Base-by-base conservation (phyloP, 2,329 filamentous ascomycete species). In the Amauroascus verrucosus region DNA sequence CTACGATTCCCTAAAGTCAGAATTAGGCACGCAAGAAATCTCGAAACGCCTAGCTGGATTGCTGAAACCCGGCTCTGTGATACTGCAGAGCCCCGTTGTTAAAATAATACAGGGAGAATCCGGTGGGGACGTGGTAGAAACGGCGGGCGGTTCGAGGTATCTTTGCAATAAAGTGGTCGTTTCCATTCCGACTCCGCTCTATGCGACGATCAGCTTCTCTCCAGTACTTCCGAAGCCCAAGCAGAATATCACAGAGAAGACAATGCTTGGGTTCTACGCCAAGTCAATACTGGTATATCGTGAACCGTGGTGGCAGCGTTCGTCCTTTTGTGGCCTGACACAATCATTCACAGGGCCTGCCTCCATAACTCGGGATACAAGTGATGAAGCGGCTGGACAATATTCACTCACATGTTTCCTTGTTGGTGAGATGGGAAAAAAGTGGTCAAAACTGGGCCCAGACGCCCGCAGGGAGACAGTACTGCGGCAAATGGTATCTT, bases 231-330 rank as follows among this genome's bases (percentile, higher is more conserved):
- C 70, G 0, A 13, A 37, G 0, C 48, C 48, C 3, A 68, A 71
- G 47, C 46, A 56, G 18, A 54, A 52, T 0, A 51, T 71, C 14
- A 59, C 61, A 1, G 59, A 64, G 0, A 54, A 56, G 7, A 70
- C 67, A 3, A 64, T 59, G 16, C 61, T 65, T 0, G 70, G 70
- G 1, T 60, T 64, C 48, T 71, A 69, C 47, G 65, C 63, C 40
- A 73, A 73, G 54, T 56, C 61, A 1, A 64, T 72, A 5, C 54
- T 75, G 8, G 64, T 72, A 28, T 79, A 79, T n/a, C 20, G 37
- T n/a, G 37, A 43, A 32, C 24, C 48, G 32, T 50, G 62, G 62
- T 66, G 64, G 64, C 57, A 48, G 24, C 54, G 60, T 0, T 26
- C 49, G 7, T 61, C 58, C 0, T 61, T 72, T 11, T 72, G 67